Base-by-base conservation (phyloP, 768 basidiomycete genomes). In the Mycena haematopus region DNA sequence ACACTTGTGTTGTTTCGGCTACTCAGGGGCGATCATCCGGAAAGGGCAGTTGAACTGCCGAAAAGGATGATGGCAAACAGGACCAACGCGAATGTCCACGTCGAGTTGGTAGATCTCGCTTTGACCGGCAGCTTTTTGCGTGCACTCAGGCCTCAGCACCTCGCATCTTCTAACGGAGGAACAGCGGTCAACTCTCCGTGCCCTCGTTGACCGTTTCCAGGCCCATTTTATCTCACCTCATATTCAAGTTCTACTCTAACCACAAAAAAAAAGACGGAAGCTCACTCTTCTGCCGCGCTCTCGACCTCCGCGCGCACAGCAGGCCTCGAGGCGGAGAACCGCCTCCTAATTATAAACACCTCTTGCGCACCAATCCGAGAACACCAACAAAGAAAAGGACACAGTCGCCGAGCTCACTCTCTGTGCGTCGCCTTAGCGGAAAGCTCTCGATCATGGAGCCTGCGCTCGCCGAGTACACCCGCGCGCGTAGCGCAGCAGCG, bases 381-480 rank as follows among this genome's bases (percentile, higher is more conserved):
- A n/a, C n/a, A n/a, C n/a, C 17, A 2, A n/a, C 40, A n/a, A 15
- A 42, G 40, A 42, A 19, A 19, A n/a, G 19, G 40, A 42, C 7
- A 19, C 58, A 0, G 47, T 56, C 22, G 59, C 55, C 6, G 62
- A 93, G 60, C 80, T 93, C 89, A 0, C 81, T 93, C 10, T 85
- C 89, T 0, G 80, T 92, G 27, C 82, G 91, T 7, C 83, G 82
- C 22, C 77, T 91, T 31, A 88, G 85, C 3, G 86, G 90, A 69
- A 88, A 92, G 72, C 81, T 92, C 22, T 78, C 81, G 0, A 69
- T 82, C 11, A 86, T 88, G 0, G 92, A 93, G 70, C 1, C 80
- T 11, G 71, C 82, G 10, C 77, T 92, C 0, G 71, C 80, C 15
- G 71, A 76, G 2, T 82, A 82, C 24, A 86, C 82, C 0, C 77